Evolutionary conservation across 2,329 filamentous ascomycete species (phyloP), one percentile per base, ranked within the genome.

Genomic region (Calonectria crousiana): DNA sequence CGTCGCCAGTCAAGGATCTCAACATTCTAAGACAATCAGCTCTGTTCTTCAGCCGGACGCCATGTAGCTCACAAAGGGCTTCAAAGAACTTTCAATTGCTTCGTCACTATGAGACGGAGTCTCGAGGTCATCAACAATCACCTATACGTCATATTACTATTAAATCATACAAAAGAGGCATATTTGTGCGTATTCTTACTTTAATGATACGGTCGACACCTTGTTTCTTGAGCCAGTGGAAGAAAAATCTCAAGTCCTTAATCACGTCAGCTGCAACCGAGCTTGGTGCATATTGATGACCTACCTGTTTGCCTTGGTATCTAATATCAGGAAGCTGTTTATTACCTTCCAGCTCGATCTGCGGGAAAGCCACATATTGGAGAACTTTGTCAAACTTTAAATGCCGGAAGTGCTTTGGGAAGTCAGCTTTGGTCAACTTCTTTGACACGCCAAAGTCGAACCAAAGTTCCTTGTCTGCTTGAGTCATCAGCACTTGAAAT

Each of bases 41-140:
- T 13, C 23, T 26, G 23, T 11, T 13, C n/a, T 51, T 2, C 5
- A 51, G 26, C 8, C 14, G 18, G 11, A 26, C 11, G 51, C 6
- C 28, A n/a, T 14, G 8, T 1, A 18, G 65, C 74, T 38, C 41
- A 75, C 72, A 47, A 74, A 69, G 1, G 52, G 26, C 9, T 41
- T 62, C 9, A 75, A n/a, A 1, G 68, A 60, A 5, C 72, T 69
- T 2, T 75, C 72, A 10, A 74, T 75, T 0, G 69, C 68, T 16
- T 74, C 41, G 4, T 74, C 74, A 36, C 68, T 75, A n/a, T 74
- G 74, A 1, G 72, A 74, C 1, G 72, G 72, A n/a, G n/a, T 34
- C 26, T 69, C n/a, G 3, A 74, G 60, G 4, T 75, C 72, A 2
- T 75, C 72, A 0, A 75, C 69, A 18, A 74, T 74, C 9, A 72